Conservation (phyloP, 768 basidiomycete species). For the Steccherinum ochraceum region DNA sequence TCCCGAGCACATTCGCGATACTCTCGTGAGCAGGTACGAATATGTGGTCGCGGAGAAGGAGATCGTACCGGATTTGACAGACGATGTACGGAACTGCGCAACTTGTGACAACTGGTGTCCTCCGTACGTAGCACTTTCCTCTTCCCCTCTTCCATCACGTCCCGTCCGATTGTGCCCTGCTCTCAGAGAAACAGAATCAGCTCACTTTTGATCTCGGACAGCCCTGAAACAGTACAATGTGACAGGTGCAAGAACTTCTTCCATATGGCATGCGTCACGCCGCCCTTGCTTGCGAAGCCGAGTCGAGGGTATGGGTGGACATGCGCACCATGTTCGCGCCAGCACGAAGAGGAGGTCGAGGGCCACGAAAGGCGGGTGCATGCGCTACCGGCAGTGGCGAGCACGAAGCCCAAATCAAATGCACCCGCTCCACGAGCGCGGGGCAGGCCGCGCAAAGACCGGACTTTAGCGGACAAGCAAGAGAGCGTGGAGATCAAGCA, state of each 20-base stretch:
- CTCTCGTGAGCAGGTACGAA: conserved; percentile 79
- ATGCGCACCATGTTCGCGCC: conserved; percentile 86
- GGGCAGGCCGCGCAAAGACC: conserved; percentile 75
- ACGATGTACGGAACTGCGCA: conserved; percentile 77
- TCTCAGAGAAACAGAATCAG: background rate
- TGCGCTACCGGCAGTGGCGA: conserved; percentile 41
- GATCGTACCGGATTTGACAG: conserved; percentile 84
- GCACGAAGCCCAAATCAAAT: conserved; percentile 64
- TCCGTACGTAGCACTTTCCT: conserved; percentile 48
- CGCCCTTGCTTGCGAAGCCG: conserved; percentile 85
- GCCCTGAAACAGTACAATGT: conserved; percentile 82
- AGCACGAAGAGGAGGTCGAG: conserved; percentile 82
- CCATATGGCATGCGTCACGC: conserved; percentile 92
- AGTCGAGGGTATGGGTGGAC: conserved; percentile 97
- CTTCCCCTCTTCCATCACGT: conserved; percentile 1
- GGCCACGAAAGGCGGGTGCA: conserved; percentile 60
- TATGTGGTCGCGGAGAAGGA: conserved; percentile 95
- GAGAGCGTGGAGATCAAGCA: conserved; percentile 75
- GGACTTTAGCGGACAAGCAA: conserved; percentile 65
- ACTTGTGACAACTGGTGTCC: conserved; percentile 88
- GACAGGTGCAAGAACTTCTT: conserved; percentile 90
- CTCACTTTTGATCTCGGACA: conserved; percentile 26
- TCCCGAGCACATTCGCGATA: conserved; percentile 73
- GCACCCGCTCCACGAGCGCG: conserved; percentile 68
- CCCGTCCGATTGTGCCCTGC: conserved; percentile 10